Conservation (phyloP, 768 basidiomycete genomes). For the Leccinum barrowsii region DNA sequence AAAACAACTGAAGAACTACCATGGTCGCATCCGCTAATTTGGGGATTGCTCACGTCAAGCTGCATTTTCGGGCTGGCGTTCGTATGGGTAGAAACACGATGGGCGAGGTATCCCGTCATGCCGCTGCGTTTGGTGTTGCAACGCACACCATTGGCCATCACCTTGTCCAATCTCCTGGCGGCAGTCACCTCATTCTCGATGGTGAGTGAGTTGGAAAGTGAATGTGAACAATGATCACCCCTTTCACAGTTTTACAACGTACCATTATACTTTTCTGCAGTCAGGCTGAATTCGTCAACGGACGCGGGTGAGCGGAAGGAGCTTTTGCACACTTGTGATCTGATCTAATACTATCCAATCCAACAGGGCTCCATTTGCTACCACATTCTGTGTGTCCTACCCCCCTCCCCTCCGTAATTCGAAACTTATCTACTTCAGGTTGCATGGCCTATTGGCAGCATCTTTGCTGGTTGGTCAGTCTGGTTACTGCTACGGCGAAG, state of each 20-base stretch:
- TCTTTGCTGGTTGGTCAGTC: not conserved
- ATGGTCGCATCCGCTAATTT: not conserved
- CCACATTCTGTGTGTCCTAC: not conserved
- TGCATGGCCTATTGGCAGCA: not conserved
- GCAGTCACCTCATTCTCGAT: not conserved
- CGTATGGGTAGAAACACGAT: too few species aligned
- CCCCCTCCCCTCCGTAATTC: not conserved
- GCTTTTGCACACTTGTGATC: not conserved
- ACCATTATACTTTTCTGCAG: not conserved
- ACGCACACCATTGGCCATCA: not conserved
- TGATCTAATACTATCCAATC: not conserved
- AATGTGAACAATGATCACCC: not conserved
- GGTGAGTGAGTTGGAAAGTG: not conserved
- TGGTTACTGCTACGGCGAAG: not conserved
- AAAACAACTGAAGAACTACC: not conserved
- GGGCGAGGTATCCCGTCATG: too few species aligned
- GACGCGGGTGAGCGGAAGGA: not conserved
- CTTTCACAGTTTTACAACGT: not conserved
- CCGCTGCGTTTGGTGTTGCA: too few species aligned
- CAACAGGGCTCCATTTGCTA: not conserved
- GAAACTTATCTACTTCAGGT: not conserved
- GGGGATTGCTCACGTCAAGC: not conserved
- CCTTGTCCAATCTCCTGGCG: not conserved
- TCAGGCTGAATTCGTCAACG: not conserved
- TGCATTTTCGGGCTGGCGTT: not conserved